phyloP scores from a whole-genome alignment of 352 stramenopile species.

The Aphanomyces cochlioides region DNA sequence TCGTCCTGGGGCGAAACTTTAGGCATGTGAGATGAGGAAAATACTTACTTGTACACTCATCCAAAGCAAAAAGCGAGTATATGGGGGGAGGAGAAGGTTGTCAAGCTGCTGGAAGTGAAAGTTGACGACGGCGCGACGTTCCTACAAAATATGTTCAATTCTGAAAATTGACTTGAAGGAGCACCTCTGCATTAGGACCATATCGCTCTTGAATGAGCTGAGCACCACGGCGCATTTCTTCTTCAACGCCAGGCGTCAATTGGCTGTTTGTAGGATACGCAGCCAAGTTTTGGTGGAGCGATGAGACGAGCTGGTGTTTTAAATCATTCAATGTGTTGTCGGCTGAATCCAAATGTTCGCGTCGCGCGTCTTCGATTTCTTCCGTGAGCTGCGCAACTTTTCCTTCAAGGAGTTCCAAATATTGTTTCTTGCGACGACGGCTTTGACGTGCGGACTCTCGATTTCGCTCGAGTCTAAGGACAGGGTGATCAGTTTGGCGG shows the following conservation, averaged over 20 bases:
- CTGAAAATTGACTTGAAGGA: neutral
- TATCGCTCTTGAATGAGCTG: slow-evolving; percentile 78
- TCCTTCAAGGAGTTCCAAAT: slow-evolving; percentile 82
- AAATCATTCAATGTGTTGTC: slow-evolving; percentile 75
- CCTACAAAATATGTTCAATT: slow-evolving; percentile 34
- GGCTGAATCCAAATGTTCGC: slow-evolving; percentile 66
- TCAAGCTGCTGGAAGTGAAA: slow-evolving; percentile 88
- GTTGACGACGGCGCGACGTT: slow-evolving; percentile 81
- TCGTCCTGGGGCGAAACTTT: slow-evolving; percentile 42
- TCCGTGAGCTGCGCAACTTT: slow-evolving; percentile 85
- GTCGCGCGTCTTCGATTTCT: slow-evolving; percentile 76
- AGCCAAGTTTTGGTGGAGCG: slow-evolving; percentile 63
- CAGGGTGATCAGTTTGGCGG: neutral
- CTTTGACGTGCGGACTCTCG: slow-evolving; percentile 86
- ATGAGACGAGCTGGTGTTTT: slow-evolving; percentile 68
- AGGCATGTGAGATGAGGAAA: neutral
- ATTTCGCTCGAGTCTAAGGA: slow-evolving; percentile 63
- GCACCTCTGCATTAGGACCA: slow-evolving; percentile 74
- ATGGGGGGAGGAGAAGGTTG: slow-evolving; percentile 79
- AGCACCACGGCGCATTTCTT: slow-evolving; percentile 77
- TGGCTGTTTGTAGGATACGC: slow-evolving; percentile 48
- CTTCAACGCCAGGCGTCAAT: slow-evolving; percentile 31
- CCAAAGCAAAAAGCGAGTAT: slow-evolving; percentile 86
- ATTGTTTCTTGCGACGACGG: slow-evolving; percentile 86
- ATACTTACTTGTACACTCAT: slow-evolving; percentile 64